phyloP scores from a whole-genome alignment of 2,329 filamentous ascomycete genomes.

The Paecilomyces formosus region DNA sequence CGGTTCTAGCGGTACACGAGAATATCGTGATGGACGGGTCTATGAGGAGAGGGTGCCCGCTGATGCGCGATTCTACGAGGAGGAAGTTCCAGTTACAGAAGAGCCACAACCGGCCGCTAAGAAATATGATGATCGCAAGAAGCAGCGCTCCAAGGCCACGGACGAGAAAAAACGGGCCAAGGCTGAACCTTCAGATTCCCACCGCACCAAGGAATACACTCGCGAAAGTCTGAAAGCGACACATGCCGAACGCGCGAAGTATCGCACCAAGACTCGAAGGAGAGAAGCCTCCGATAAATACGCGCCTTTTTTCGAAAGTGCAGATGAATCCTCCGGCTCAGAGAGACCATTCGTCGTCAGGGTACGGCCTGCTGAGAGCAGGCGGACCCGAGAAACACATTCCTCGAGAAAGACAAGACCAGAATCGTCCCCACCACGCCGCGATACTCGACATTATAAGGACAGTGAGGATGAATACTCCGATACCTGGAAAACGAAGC shows the following conservation, averaged over 20 bases:
- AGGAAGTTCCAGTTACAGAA: constrained; percentile 29
- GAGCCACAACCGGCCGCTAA: constrained; percentile 28
- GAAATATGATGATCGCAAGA: constrained; percentile 32
- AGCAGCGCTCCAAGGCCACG: constrained; percentile 21
- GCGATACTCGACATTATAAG: constrained; percentile 12
- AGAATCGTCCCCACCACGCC: constrained; percentile 12
- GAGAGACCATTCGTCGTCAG: constrained; percentile 17
- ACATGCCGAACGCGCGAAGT: constrained; percentile 29
- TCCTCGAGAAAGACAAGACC: constrained; percentile 8
- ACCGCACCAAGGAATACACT: constrained; percentile 22
- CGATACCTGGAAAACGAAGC: constrained; percentile 23
- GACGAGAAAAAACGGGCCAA: constrained; percentile 33
- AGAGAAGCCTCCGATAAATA: constrained; percentile 34
- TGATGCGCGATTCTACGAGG: constrained; percentile 27
- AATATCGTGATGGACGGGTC: constrained; percentile 34
- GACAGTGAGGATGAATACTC: constrained; percentile 19
- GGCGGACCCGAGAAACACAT: constrained; percentile 13
- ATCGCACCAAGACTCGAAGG: constrained; percentile 35
- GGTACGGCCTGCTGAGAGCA: constrained; percentile 12
- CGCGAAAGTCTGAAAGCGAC: constrained; percentile 24
- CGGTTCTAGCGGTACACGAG: constrained; percentile 13
- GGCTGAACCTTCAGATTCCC: constrained; percentile 15
- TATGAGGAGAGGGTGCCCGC: constrained; percentile 39
- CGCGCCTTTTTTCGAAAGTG: constrained; percentile 16
- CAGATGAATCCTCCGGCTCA: constrained; percentile 27